phyloP scores from a whole-genome alignment of 2,329 filamentous ascomycete genomes.

The Bipolaris gigantea region DNA sequence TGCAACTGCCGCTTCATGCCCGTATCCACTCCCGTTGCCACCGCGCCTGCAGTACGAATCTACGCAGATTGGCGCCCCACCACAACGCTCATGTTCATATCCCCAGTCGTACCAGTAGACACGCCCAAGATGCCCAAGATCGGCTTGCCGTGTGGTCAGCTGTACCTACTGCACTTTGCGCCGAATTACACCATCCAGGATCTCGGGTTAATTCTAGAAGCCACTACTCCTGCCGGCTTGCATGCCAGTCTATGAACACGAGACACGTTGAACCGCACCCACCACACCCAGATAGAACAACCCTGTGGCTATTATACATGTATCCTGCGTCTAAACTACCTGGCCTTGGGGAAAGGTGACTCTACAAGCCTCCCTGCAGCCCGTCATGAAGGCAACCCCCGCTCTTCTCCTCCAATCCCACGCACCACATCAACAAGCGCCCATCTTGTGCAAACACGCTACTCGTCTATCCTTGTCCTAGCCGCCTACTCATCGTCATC shows the following conservation, averaged over 20 bases:
- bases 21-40: neutral
- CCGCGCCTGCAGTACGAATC: neutral
- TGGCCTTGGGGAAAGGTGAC: slow-evolving; percentile 33
- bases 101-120: neutral
- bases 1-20: neutral
- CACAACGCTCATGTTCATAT: neutral
- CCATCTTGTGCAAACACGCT: slow-evolving; percentile 30
- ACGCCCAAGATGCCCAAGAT: neutral
- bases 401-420: slow-evolving; percentile 5
- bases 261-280: slow-evolving; percentile 5
- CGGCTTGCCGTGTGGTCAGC: slow-evolving; percentile 5
- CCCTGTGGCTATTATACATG: slow-evolving; percentile 33
- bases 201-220: neutral
- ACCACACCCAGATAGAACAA: slow-evolving; percentile 11
- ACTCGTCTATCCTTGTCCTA: slow-evolving; percentile 4
- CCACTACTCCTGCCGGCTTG: neutral
- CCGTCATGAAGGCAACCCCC: slow-evolving; percentile 27
- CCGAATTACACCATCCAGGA: neutral
- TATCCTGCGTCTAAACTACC: slow-evolving; percentile 23
- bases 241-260: neutral
- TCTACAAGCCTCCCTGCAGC: slow-evolving; percentile 26
- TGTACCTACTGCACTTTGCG: neutral
- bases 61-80: slow-evolving; percentile 9
- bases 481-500: slow-evolving; percentile 42
- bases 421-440: slow-evolving; percentile 19